Evolutionary conservation across 2,329 filamentous ascomycete genomes (phyloP).

Genomic region (Aspergillus carbonarius): DNA sequence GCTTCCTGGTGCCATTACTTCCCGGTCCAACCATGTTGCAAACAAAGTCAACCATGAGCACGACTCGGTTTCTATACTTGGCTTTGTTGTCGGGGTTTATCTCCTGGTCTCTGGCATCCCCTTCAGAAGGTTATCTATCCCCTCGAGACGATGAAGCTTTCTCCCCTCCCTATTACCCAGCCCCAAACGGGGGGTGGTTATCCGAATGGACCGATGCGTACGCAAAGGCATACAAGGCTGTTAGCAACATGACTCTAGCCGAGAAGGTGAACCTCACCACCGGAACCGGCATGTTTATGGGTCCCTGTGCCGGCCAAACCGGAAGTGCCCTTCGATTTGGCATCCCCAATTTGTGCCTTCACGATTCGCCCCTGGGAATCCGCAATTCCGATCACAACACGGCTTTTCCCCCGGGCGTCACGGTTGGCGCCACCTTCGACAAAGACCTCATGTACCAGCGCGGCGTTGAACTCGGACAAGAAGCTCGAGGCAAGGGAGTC

Average conservation of each 20-base stretch:
- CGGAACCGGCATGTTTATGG: conserved; percentile 72
- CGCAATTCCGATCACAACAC: conserved; percentile 72
- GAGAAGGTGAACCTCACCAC: conserved; percentile 78
- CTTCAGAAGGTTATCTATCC: no score
- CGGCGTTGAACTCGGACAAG: conserved; percentile 66
- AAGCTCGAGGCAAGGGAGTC: conserved; percentile 71
- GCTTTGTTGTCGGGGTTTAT: background rate
- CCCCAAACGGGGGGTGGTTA: conserved; percentile 70
- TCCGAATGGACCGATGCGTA: conserved; percentile 69
- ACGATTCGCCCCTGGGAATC: conserved; percentile 70
- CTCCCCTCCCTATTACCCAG: conserved; percentile 66
- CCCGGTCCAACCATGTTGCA: background rate
- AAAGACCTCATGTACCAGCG: conserved; percentile 69
- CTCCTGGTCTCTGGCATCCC: background rate
- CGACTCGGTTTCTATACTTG: background rate
- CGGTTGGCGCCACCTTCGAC: conserved; percentile 71
- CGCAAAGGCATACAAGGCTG: conserved; percentile 64
- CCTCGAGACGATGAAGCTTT: conserved; percentile 20
- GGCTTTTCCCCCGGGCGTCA: conserved; percentile 77
- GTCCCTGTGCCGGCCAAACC: conserved; percentile 72
- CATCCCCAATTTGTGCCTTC: conserved; percentile 69
- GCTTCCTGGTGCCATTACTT: background rate
- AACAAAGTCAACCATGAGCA: background rate
- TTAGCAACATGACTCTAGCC: conserved; percentile 73
- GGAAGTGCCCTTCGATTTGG: conserved; percentile 69